Evolutionary conservation across 2,329 filamentous ascomycete species (phyloP), one percentile per base, ranked within the genome.

Genomic region (Penicillium sp.): DNA sequence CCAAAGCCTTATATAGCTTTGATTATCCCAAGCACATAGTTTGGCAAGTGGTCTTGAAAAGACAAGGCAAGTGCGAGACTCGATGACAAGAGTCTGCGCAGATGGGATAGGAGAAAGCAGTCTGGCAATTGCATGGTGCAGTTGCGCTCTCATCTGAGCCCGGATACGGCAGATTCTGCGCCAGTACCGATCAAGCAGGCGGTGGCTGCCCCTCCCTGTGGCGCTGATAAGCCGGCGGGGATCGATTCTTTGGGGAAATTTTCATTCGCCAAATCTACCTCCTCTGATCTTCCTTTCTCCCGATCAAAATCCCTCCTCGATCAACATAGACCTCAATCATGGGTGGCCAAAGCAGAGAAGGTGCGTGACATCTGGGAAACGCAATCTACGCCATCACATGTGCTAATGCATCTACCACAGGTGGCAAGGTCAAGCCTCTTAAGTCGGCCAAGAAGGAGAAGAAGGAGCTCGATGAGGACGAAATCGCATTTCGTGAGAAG

Each of bases 371-470:
- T n/a, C n/a, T n/a, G n/a, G 20, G 33, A 39, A 26, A 15, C 31
- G 19, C 10, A 14, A 4, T 30, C 16, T 18, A 19, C 10, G 11
- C 15, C 15, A 28, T 20, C 13, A 19, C 17, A 29, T 30, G 3
- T 15, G 18, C 21, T 23, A 17, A 7, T n/a, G 1, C 13, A n/a
- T 25, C 8, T 19, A 13, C 3, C 2, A 17, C 49, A 90, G 86
- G 84, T 67, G 86, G 86, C 76, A 90, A 89, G 77, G 80, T 73
- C 56, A 88, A 89, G 79, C 86, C 86, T 56, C 75, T 88, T 70
- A 96, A 95, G 83, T 79, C 84, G 54, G 76, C 87, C 47, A 96
- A 95, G 83, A 94, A 91, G 79, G 77, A 79, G 38, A 75, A 77
- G 63, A 85, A 84, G 69, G 89, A 95, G 2, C 69, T 90, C 43